Base-by-base conservation (phyloP, 805 yeast species). In the Myxozyma nipponensis region DNA sequence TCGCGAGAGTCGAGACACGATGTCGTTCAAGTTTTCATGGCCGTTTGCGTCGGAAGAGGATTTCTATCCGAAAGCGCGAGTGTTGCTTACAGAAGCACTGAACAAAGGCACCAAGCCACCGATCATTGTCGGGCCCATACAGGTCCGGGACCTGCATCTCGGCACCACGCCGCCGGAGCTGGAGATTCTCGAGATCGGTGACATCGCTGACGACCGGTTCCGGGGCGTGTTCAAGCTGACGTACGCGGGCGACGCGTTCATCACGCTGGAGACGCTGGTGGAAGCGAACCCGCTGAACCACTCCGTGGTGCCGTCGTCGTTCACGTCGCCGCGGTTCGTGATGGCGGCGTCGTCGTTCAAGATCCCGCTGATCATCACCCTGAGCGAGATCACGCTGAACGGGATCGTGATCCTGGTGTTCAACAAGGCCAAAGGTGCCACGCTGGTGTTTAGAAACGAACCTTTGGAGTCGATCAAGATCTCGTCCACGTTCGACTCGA, bases 341-440 rank as follows among this genome's bases (percentile, higher is more conserved):
- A 75, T 82, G 4, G 81, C 89, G 2, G 74, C 78, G 39, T 81
- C 81, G 46, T 77, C 84, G 30, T 82, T 88, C 62, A 81, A 86
- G 17, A 78, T 88, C 45, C 96, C 96, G 3, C 73, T 88, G 58
- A 86, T 84, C 63, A 72, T 88, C 60, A 82, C 83, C 36, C 70
- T 88, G 47, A 78, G 88, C 37, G 82, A 84, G 49, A 82, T 88
- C 54, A 75, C 76, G 59, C 73, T 88, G 46, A 78, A 82, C 49
- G 93, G 95, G 1, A 88, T 89, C 52, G 88, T 90, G 22, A 84
- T 88, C 47, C 80, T 87, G 54, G 96, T 88, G 2, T 88, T 85
- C 65, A 79, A 84, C 25, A 83, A 85, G 61, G 75, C 84, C 2
- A 86, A 86, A 62, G 96, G 96, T 1, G 74, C 88, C 49, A 88